Conservation (phyloP, 1,139 yeast genomes). For the Hanseniaspora uvarum region DNA sequence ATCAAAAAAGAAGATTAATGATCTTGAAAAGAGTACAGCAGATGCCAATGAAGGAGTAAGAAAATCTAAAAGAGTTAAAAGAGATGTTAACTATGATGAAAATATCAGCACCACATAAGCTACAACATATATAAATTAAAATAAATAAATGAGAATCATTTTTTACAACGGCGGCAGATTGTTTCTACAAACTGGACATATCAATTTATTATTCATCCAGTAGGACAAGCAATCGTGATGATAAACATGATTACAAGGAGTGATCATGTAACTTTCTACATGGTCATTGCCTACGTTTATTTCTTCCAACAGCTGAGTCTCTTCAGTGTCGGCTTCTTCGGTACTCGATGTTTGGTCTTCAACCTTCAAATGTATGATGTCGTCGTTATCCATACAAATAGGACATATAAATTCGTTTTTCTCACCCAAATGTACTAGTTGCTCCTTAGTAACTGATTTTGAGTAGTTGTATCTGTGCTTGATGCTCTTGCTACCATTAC, state of each 20-base stretch:
- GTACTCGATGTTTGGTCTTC: slow-evolving; percentile 34
- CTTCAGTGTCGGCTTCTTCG: slow-evolving; percentile 20
- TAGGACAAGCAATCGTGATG: slow-evolving; percentile 77
- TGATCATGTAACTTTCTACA: slow-evolving; percentile 53
- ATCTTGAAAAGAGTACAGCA: slow-evolving; percentile 48
- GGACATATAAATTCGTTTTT: slow-evolving; percentile 16
- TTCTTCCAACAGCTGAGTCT: slow-evolving; percentile 27
- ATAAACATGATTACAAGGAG: slow-evolving; percentile 86
- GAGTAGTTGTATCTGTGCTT: slow-evolving; percentile 12
- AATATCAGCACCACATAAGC: not conserved
- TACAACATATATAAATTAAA: not conserved
- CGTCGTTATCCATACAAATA: slow-evolving; percentile 18
- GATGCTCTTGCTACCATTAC: not conserved
- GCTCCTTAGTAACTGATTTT: not conserved
- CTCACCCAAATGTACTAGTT: slow-evolving; percentile 1
- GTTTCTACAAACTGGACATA: slow-evolving; percentile 87
- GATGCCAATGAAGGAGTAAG: slow-evolving; percentile 41
- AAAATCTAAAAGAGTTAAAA: slow-evolving; percentile 11
- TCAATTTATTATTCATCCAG: slow-evolving; percentile 89
- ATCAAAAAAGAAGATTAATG: slow-evolving; percentile 35
- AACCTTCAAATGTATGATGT: slow-evolving; percentile 45
- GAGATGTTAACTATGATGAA: slow-evolving; percentile 12
- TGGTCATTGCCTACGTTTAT: slow-evolving; percentile 21
- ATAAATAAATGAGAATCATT: not conserved
- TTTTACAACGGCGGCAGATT: slow-evolving; percentile 62